A percentile compares a stretch with the other conserved stretches of the same genome.
These are phyloP conservation scores for Podospora pseudocomata DNA, from an alignment of 495 filamentous ascomycete species.

Conservation along the genomic window DNA sequence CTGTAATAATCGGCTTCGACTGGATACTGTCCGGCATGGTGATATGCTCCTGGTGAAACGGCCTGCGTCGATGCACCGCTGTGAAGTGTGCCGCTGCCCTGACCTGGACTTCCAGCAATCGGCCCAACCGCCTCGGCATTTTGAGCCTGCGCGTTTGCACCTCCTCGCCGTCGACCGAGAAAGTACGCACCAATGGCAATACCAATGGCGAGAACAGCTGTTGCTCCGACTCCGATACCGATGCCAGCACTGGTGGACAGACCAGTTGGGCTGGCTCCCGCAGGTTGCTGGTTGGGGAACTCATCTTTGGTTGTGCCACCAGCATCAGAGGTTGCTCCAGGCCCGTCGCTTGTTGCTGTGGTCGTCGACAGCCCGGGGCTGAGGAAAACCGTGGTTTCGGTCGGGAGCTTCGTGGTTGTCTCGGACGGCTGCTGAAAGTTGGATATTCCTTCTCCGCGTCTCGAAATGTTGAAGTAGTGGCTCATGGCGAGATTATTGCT, in stretches of 20 bases:
- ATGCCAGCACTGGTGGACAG: neutral
- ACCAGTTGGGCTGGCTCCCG: neutral
- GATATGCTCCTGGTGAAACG: neutral
- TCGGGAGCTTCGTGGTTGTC: neutral
- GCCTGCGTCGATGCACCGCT: neutral
- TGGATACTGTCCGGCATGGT: neutral
- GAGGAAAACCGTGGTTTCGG: neutral
- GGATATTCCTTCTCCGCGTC: neutral
- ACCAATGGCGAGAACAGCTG: neutral
- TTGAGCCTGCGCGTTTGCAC: neutral
- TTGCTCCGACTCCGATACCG: neutral
- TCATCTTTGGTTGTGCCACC: neutral
- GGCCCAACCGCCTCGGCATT: neutral
- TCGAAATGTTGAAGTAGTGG: conserved; percentile 3
- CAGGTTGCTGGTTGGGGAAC: neutral
- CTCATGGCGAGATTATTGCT: neutral
- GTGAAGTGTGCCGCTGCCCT: neutral
- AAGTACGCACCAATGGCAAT: neutral
- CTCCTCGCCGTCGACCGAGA: neutral
- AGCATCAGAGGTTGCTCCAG: neutral
- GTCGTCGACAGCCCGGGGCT: neutral
- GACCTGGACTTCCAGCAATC: neutral
- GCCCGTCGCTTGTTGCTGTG: neutral
- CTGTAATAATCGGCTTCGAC: neutral
- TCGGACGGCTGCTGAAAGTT: neutral